Base-by-base conservation (phyloP, 257 asterid species). In the Scutellaria barbata region DNA sequence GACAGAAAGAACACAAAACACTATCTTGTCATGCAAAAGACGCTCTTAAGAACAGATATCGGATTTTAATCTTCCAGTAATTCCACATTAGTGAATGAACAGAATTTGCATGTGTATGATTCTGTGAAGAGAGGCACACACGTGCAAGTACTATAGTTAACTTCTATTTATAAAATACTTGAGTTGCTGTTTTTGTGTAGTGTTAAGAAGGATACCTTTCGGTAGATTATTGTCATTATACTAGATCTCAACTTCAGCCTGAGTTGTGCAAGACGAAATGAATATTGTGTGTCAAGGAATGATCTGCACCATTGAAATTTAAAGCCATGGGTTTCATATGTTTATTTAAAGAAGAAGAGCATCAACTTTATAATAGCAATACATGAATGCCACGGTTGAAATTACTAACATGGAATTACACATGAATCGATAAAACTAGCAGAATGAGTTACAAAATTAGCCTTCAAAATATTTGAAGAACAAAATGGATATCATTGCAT, bases 191-290 rank as follows among this genome's bases (percentile, higher is more conserved):
- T 17, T 62, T 30, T 7, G 67, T 37, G 12, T 42, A n/a, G 56
- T 7, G 17, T 8, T 22, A 18, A 8, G 64, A 55, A 62, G 40
- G 72, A 68, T 77, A 91, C 99, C 99, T 94, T 91, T 17, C 85
- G 77, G 69, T 94, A 94, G 80, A 94, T 88, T 62, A 88, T 77
- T 53, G 96, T 88, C 92, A 84, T 91, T 72, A 94, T 91, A 74
- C 96, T 84, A 62, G 99, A 87, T 77, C 99, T 87, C 82, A 94
- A 81, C 87, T 82, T 91, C 82, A 94, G 85, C 88, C 91, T 81
- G 74, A 94, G 82, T 85, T 82, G 85, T 82, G 96, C 79, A 70
- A 94, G 96, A 72, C 82, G 95, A 76, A 85, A 89, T 52, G 92
- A 75, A 69, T 91, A 91, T 60, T 94, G 99, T 41, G 99, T 94